phyloP scores from a whole-genome alignment of 2,329 filamentous ascomycete species.

The Capronia americana region DNA sequence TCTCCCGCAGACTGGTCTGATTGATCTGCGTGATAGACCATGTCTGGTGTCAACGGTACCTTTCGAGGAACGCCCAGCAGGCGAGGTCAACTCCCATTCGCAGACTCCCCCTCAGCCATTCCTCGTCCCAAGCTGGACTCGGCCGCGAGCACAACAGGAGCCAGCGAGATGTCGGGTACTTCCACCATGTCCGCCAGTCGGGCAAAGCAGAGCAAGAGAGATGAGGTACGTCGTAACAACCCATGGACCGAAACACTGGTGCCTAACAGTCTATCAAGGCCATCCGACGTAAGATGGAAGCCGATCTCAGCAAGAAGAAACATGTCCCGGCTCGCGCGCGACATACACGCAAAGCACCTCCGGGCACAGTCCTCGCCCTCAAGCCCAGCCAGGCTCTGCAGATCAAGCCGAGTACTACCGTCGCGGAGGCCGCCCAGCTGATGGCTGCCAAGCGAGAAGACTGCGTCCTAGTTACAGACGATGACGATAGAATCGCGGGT shows the following conservation, averaged over 20 bases:
- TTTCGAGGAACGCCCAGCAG: slow-evolving; percentile 63
- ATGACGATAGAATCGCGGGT: slow-evolving; percentile 95
- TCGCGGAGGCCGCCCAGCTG: slow-evolving; percentile 94
- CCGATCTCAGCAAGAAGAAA: slow-evolving; percentile 97
- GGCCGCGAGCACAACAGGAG: slow-evolving; percentile 45
- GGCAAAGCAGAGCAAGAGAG: slow-evolving; percentile 94
- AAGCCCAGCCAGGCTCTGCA: slow-evolving; percentile 95
- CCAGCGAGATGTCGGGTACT: slow-evolving; percentile 59
- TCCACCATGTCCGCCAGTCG: slow-evolving; percentile 89
- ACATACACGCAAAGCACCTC: slow-evolving; percentile 89
- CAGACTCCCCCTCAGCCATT: slow-evolving; percentile 65
- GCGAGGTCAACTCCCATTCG: slow-evolving; percentile 61
- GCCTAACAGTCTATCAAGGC: slow-evolving; percentile 63
- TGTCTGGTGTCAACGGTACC: slow-evolving; percentile 53
- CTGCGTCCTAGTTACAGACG: slow-evolving; percentile 95
- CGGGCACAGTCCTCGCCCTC: slow-evolving; percentile 91
- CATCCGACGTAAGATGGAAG: slow-evolving; percentile 95
- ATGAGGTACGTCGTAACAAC: slow-evolving; percentile 75
- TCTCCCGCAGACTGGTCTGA: slow-evolving; percentile 21
- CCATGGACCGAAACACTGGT: neutral
- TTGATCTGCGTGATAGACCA: slow-evolving; percentile 19
- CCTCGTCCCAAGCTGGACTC: slow-evolving; percentile 66
- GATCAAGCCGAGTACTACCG: slow-evolving; percentile 93
- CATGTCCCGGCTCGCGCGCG: slow-evolving; percentile 77
- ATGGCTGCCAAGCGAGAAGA: slow-evolving; percentile 99